These are phyloP conservation scores for Asterophora parasitica DNA, from an alignment of 768 basidiomycete species.

Conservation along the genomic window DNA sequence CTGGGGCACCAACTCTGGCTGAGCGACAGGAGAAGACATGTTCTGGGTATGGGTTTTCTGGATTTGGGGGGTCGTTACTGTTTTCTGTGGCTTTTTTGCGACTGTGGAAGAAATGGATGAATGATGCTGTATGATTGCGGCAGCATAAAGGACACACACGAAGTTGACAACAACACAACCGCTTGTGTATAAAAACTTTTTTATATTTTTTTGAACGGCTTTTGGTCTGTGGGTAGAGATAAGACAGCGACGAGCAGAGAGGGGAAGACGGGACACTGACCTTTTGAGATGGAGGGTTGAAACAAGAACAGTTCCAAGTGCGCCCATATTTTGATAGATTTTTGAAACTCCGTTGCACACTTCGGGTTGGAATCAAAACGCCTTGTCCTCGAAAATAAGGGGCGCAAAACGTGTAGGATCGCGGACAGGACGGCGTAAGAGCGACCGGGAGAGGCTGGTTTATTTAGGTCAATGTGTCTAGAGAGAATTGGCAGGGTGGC, in stretches of 20 bases:
- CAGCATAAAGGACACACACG: constrained; percentile 42
- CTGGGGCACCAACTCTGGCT: constrained; percentile 49
- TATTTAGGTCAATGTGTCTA: not conserved
- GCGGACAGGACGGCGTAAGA: not conserved
- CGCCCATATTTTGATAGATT: constrained; percentile 27
- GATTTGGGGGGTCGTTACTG: constrained; percentile 81
- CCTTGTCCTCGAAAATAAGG: not conserved
- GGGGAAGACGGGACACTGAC: constrained; percentile 30
- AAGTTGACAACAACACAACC: constrained; percentile 70
- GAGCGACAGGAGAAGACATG: constrained; percentile 57
- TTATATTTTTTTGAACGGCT: constrained; percentile 59
- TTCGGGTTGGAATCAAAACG: too few species aligned
- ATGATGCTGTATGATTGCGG: constrained; percentile 8
- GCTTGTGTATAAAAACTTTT: constrained; percentile 60
- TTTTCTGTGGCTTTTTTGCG: constrained; percentile 73
- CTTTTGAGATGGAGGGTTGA: constrained; percentile 68
- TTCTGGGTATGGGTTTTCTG: constrained; percentile 36
- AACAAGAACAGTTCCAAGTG: constrained; percentile 32
- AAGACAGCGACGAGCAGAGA: constrained; percentile 15
- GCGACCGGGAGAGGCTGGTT: not conserved
- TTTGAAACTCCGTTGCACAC: constrained; percentile 38
- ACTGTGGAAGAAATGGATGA: constrained; percentile 27
- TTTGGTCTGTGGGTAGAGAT: constrained; percentile 42
- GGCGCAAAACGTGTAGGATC: not conserved
- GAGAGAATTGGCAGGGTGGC: too few species aligned